Evolutionary conservation across 2,329 filamentous ascomycete species (phyloP).

Genomic region (Penicillium brevicompactum): DNA sequence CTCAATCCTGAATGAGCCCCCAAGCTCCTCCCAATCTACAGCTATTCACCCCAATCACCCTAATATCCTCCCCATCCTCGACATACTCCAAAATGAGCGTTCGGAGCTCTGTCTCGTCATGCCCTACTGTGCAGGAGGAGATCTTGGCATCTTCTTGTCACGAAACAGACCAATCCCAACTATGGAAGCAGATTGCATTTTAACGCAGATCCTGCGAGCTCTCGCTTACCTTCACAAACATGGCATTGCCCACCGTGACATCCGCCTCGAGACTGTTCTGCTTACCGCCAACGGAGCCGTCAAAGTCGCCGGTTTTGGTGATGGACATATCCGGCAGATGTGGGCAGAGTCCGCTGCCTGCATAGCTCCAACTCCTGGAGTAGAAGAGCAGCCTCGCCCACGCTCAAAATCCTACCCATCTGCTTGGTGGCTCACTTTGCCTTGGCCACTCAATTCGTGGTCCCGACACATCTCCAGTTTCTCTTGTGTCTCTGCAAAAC

Average conservation of each 20-base stretch:
- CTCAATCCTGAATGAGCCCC: constrained; percentile 11
- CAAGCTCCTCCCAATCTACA: constrained; percentile 3
- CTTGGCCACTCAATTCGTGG: constrained; percentile 11
- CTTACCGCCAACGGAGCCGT: constrained; percentile 78
- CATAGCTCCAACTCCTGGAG: neutral
- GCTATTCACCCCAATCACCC: constrained; percentile 28
- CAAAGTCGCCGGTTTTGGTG: constrained; percentile 92
- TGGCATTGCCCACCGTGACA: constrained; percentile 86
- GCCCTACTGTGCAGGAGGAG: constrained; percentile 71
- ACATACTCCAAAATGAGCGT: constrained; percentile 30
- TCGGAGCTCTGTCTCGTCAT: constrained; percentile 32
- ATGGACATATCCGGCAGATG: constrained; percentile 71
- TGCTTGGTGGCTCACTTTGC: constrained; percentile 14
- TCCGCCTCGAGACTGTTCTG: constrained; percentile 93
- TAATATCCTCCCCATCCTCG: constrained; percentile 30
- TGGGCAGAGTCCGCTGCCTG: constrained; percentile 17
- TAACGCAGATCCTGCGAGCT: constrained; percentile 61
- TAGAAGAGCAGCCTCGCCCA: neutral
- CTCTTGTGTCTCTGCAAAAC: neutral
- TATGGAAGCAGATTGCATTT: constrained; percentile 82
- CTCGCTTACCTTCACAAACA: constrained; percentile 70
- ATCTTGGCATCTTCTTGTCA: constrained; percentile 80
- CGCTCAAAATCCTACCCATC: neutral
- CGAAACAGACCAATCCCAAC: constrained; percentile 76
- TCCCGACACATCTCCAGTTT: neutral